Conservation (phyloP, 2,329 filamentous ascomycete genomes). For the Ophiostoma australiae region DNA sequence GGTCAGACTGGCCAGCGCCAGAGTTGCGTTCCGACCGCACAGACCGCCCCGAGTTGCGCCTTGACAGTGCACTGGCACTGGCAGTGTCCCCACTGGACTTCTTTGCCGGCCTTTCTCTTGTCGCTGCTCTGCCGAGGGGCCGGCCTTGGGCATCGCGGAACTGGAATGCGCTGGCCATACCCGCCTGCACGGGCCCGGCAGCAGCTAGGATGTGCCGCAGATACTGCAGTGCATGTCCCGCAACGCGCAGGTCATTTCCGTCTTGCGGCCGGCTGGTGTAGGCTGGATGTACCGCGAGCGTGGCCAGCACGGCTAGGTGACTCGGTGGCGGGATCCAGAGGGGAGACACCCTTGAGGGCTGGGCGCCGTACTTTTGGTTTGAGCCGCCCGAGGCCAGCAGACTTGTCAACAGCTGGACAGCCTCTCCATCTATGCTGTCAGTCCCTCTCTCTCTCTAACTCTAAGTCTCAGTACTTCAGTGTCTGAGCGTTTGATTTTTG, state of each 20-base stretch:
- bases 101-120: neutral
- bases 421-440: constrained; percentile 42
- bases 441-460: neutral
- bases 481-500: too few relatives aligned
- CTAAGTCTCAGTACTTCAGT: too few relatives aligned
- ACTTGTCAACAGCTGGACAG: constrained; percentile 60
- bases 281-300: constrained; percentile 73
- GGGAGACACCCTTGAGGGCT: constrained; percentile 35
- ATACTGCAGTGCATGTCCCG: constrained; percentile 63
- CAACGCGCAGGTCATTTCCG: constrained; percentile 55
- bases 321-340: constrained; percentile 63
- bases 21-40: neutral
- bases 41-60: neutral
- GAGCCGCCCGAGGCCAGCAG: constrained; percentile 53
- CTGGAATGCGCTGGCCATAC: constrained; percentile 64
- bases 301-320: constrained; percentile 72
- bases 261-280: constrained; percentile 69
- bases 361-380: constrained; percentile 22
- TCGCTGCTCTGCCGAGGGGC: neutral
- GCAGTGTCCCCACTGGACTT: neutral
- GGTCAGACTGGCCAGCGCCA: neutral
- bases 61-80: neutral
- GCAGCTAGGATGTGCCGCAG: constrained; percentile 61
- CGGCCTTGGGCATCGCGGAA: constrained; percentile 44
- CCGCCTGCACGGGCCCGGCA: constrained; percentile 65